Evolutionary conservation across 2,329 filamentous ascomycete species (phyloP).

Genomic region (Microcyclosporella mali): DNA sequence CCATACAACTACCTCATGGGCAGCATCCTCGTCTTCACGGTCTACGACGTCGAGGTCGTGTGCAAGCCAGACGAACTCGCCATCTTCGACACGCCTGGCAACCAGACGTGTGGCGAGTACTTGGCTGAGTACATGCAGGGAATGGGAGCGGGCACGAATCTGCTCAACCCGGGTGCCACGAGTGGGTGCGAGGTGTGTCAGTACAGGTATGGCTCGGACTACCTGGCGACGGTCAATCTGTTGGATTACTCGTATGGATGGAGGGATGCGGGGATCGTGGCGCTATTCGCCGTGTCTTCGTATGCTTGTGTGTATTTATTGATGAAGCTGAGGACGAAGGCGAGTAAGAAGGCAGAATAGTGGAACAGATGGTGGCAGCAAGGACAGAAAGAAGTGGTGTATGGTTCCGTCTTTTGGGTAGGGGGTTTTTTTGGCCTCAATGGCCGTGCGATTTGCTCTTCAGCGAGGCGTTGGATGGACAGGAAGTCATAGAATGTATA

Average conservation of each 20-base stretch:
- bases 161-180: conserved; percentile 56
- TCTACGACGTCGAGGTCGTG: conserved; percentile 38
- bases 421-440: too few relatives aligned
- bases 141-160: conserved; percentile 40
- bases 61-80: conserved; percentile 35
- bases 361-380: not conserved
- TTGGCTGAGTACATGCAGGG: conserved; percentile 47
- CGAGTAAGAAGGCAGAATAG: conserved; percentile 9
- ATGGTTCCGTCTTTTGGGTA: too few relatives aligned
- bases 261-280: conserved; percentile 58
- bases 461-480: too few relatives aligned
- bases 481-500: too few relatives aligned
- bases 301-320: conserved; percentile 48
- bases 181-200: conserved; percentile 55
- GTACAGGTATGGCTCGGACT: conserved; percentile 54
- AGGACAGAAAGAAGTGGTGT: too few relatives aligned
- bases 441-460: not conserved
- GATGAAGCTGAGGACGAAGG: conserved; percentile 26
- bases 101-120: conserved; percentile 54
- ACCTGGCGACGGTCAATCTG: conserved; percentile 54
- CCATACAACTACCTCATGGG: conserved; percentile 42
- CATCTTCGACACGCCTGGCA: conserved; percentile 44
- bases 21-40: conserved; percentile 35
- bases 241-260: conserved; percentile 58
- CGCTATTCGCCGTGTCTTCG: conserved; percentile 42